Conservation (phyloP, 768 basidiomycete species). For the Trametes punicea region DNA sequence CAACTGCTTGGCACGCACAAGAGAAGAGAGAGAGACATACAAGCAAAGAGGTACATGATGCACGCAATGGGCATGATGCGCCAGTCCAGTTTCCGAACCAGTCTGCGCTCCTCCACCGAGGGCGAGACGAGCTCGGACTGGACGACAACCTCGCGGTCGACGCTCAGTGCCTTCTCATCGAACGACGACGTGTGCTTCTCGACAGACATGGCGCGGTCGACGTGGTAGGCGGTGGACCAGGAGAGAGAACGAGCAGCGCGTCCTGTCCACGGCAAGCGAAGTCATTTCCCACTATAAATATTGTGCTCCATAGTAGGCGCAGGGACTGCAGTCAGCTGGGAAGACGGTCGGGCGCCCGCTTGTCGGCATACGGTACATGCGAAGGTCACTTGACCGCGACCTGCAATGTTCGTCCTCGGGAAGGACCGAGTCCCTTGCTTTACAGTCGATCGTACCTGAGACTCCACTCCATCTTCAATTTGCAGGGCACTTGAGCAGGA, state of each 20-base stretch:
- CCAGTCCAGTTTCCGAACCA: slow-evolving; percentile 62
- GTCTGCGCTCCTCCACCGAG: slow-evolving; percentile 43
- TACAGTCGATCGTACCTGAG: not conserved
- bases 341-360: not conserved
- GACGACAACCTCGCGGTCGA: slow-evolving; percentile 1
- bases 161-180: slow-evolving; percentile 8
- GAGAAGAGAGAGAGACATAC: slow-evolving; percentile 38
- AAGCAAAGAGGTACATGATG: slow-evolving; percentile 73
- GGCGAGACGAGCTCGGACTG: not conserved
- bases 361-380: not conserved
- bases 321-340: slow-evolving; percentile 3
- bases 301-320: not conserved
- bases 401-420: not conserved
- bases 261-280: not conserved
- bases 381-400: not conserved
- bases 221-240: not conserved
- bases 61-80: slow-evolving; percentile 71
- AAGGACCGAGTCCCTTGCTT: not conserved
- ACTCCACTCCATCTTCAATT: not conserved
- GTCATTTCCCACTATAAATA: not conserved
- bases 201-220: slow-evolving; percentile 6
- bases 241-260: not conserved
- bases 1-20: no score
- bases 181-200: slow-evolving; percentile 14
- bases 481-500: not conserved